These are phyloP conservation scores for Metschnikowia borealis DNA, from an alignment of 805 yeast genomes.

Conservation along the genomic window DNA sequence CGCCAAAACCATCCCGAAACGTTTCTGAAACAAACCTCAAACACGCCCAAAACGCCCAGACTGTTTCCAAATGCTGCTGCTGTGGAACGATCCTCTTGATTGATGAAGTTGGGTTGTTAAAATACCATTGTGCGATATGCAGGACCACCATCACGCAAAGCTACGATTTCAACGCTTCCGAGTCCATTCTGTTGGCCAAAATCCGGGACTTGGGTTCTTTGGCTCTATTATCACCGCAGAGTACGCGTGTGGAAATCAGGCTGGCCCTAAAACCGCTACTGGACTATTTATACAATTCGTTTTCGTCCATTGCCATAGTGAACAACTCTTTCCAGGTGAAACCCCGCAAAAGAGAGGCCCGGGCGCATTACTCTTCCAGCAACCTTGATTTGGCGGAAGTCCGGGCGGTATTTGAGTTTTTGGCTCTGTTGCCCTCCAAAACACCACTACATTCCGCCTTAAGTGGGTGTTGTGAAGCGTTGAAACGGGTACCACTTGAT, in stretches of 20 bases:
- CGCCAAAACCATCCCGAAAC: slow-evolving; percentile 15
- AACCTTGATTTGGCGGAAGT: slow-evolving; percentile 51
- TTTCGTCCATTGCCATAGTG: slow-evolving; percentile 44
- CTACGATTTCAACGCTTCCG: slow-evolving; percentile 7
- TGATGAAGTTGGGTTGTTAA: slow-evolving; percentile 23
- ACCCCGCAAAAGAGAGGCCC: slow-evolving; percentile 15
- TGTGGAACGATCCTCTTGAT: slow-evolving; percentile 35
- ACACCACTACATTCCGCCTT: slow-evolving; percentile 58
- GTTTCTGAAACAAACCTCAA: slow-evolving; percentile 8
- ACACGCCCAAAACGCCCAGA: not conserved
- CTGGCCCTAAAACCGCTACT: slow-evolving; percentile 49
- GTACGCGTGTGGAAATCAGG: slow-evolving; percentile 20
- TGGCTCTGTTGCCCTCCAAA: slow-evolving; percentile 53
- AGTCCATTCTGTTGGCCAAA: slow-evolving; percentile 25
- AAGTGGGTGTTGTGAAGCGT: slow-evolving; percentile 45
- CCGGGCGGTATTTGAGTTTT: slow-evolving; percentile 39
- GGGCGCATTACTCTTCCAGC: slow-evolving; percentile 41
- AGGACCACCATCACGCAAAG: slow-evolving; percentile 41
- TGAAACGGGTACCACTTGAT: slow-evolving; percentile 45
- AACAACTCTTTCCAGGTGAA: slow-evolving; percentile 51
- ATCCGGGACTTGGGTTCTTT: slow-evolving; percentile 32
- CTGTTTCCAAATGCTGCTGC: slow-evolving; percentile 32
- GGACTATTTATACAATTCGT: slow-evolving; percentile 41
- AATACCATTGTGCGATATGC: slow-evolving; percentile 62
- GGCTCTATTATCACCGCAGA: slow-evolving; percentile 25